Percentiles rank a stretch among this genome's conserved stretches.
phyloP scores from a whole-genome alignment of 345 rosid species.

The Eucalyptus victrix region DNA sequence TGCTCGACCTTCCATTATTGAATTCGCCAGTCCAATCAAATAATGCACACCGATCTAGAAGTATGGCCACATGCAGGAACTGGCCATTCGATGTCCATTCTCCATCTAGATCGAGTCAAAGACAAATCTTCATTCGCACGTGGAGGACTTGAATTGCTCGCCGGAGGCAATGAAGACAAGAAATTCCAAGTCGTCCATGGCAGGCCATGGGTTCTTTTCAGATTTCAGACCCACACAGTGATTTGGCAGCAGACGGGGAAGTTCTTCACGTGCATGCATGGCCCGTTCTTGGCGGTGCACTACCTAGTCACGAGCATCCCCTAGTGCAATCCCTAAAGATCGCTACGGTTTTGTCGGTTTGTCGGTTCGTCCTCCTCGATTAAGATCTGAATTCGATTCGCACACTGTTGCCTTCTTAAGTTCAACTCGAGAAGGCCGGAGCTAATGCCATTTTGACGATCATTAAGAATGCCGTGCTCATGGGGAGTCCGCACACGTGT shows the following conservation, averaged over 20 bases:
- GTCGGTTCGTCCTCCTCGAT: not conserved
- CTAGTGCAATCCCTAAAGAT: not conserved
- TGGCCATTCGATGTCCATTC: not conserved
- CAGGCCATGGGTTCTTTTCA: not conserved
- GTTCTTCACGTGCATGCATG: not conserved
- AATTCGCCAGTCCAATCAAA: not conserved
- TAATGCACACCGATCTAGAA: not conserved
- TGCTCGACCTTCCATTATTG: not conserved
- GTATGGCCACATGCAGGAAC: not conserved
- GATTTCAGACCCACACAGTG: not conserved
- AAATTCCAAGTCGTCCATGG: not conserved
- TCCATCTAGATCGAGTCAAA: not conserved
- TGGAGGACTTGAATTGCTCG: not conserved
- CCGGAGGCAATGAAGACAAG: not conserved
- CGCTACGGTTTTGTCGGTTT: not conserved
- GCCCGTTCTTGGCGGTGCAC: not conserved
- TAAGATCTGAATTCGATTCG: not conserved
- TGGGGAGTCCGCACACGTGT: not conserved
- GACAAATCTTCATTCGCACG: not conserved
- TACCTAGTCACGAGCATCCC: not conserved
- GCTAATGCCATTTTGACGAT: not conserved
- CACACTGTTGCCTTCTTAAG: not conserved
- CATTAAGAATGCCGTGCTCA: not conserved
- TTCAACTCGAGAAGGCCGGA: not conserved
- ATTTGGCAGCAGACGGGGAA: not conserved